These are phyloP conservation scores for Suillus weaverae DNA, from an alignment of 768 basidiomycete species.

Conservation along the genomic window DNA sequence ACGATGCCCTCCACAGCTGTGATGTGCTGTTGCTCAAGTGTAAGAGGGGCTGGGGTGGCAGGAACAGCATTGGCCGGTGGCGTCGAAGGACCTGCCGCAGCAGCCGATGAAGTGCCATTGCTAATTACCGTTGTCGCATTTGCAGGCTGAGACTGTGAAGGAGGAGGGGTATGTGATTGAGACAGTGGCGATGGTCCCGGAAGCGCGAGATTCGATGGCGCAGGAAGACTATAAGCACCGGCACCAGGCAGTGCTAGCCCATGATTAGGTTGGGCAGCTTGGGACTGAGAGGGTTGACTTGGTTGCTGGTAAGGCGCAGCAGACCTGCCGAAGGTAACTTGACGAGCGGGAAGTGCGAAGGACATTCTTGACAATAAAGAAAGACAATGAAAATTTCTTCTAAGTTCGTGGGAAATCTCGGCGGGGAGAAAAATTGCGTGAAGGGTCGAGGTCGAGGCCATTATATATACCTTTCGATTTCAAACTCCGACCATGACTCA, in stretches of 20 bases:
- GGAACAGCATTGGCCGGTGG: slow-evolving; percentile 53
- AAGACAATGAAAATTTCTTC: slow-evolving; percentile 12
- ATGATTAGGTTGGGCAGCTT: slow-evolving; percentile 39
- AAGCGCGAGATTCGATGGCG: slow-evolving; percentile 47
- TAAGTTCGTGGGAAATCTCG: slow-evolving; percentile 21
- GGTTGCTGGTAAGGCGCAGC: slow-evolving; percentile 47
- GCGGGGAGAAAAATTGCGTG: slow-evolving; percentile 26
- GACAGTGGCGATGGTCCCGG: slow-evolving; percentile 59
- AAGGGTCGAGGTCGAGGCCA: slow-evolving; percentile 14
- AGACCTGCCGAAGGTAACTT: slow-evolving; percentile 73
- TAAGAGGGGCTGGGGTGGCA: slow-evolving; percentile 70
- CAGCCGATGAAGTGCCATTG: slow-evolving; percentile 36
- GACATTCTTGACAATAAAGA: slow-evolving; percentile 36
- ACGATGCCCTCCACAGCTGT: slow-evolving; percentile 98
- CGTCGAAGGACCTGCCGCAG: slow-evolving; percentile 59
- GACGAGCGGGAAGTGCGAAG: slow-evolving; percentile 75
- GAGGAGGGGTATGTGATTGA: slow-evolving; percentile 38
- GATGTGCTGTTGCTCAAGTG: slow-evolving; percentile 91
- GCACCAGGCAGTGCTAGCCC: slow-evolving; percentile 58
- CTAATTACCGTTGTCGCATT: slow-evolving; percentile 34
- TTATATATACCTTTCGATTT: slow-evolving; percentile 31
- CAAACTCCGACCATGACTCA: slow-evolving; percentile 32
- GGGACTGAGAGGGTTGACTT: slow-evolving; percentile 40
- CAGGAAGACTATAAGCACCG: slow-evolving; percentile 46
- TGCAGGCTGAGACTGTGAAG: slow-evolving; percentile 24